phyloP scores from a whole-genome alignment of 2,329 filamentous ascomycete species.

The Aspergillus hiratsukae region DNA sequence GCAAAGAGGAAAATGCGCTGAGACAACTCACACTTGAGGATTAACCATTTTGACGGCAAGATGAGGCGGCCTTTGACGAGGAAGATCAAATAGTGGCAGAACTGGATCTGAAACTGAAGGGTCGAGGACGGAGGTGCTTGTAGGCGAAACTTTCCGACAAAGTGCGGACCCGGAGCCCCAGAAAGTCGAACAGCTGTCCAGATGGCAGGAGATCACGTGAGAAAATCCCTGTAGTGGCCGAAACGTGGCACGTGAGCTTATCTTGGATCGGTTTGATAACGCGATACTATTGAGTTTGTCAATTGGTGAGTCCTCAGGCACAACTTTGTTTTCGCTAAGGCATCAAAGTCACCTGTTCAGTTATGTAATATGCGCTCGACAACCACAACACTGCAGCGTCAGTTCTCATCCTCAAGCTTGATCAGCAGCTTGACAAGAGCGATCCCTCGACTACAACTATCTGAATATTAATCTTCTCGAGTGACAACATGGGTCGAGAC shows the following conservation, averaged over 20 bases:
- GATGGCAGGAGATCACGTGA: slow-evolving; percentile 18
- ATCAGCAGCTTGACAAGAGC: slow-evolving; percentile 5
- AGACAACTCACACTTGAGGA: slow-evolving; percentile 57
- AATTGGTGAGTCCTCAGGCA: slow-evolving; percentile 12
- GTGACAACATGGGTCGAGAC: slow-evolving; percentile 1
- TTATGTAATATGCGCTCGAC: slow-evolving; percentile 15
- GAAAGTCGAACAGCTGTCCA: slow-evolving; percentile 24
- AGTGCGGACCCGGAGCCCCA: slow-evolving; percentile 12
- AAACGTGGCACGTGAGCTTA: background rate
- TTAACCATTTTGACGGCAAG: slow-evolving; percentile 56
- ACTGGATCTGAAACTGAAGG: slow-evolving; percentile 4
- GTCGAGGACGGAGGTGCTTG: slow-evolving; percentile 11
- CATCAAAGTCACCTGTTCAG: slow-evolving; percentile 10
- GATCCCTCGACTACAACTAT: slow-evolving; percentile 6
- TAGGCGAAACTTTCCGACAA: slow-evolving; percentile 17
- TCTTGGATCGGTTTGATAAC: background rate
- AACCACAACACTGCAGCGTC: slow-evolving; percentile 14
- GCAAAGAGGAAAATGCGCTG: slow-evolving; percentile 1
- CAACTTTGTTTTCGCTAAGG: background rate
- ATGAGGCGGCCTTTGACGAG: slow-evolving; percentile 10
- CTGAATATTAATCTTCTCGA: slow-evolving; percentile 1
- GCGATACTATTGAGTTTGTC: background rate
- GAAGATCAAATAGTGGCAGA: slow-evolving; percentile 9
- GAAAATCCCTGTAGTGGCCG: background rate
- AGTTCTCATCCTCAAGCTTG: slow-evolving; percentile 9